These are phyloP conservation scores for Ascochyta viciae-villosae DNA, from an alignment of 2,329 filamentous ascomycete genomes.

Conservation along the genomic window DNA sequence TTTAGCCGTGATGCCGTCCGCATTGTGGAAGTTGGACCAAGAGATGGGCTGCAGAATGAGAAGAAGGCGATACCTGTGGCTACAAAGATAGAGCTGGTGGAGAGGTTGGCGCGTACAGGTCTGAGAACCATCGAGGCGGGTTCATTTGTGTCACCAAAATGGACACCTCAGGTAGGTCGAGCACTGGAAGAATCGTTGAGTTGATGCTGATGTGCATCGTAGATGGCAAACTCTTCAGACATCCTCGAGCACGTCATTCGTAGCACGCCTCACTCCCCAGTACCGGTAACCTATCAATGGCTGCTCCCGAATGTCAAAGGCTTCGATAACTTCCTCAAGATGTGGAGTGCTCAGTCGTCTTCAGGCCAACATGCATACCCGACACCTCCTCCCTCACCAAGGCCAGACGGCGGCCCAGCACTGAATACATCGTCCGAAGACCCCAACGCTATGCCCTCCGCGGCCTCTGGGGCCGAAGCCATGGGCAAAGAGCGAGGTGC, in stretches of 20 bases:
- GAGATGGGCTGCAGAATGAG: conserved; percentile 89
- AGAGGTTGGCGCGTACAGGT: conserved; percentile 71
- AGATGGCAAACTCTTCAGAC: conserved; percentile 82
- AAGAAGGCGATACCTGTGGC: conserved; percentile 72
- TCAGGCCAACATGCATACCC: conserved; percentile 56
- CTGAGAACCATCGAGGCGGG: conserved; percentile 79
- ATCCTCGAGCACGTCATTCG: conserved; percentile 74
- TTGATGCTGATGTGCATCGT: conserved; percentile 49
- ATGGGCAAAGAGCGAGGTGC: conserved; percentile 29
- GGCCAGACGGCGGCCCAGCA: conserved; percentile 46
- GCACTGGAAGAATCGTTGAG: background rate
- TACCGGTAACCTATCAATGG: conserved; percentile 76
- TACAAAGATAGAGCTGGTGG: conserved; percentile 79
- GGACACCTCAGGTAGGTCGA: conserved; percentile 74
- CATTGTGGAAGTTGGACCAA: conserved; percentile 83
- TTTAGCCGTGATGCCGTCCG: conserved; percentile 55
- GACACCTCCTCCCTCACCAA: conserved; percentile 51
- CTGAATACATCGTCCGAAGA: conserved; percentile 53
- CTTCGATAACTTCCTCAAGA: conserved; percentile 66
- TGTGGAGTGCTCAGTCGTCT: conserved; percentile 56
- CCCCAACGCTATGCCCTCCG: conserved; percentile 52
- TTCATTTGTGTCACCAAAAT: conserved; percentile 83
- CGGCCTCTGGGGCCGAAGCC: conserved; percentile 44
- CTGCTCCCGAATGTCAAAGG: conserved; percentile 80
- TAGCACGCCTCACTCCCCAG: conserved; percentile 60